Evolutionary conservation across 2,329 filamentous ascomycete species (phyloP), one percentile per base, ranked within the genome.

Genomic region (Beauveria caledonica): DNA sequence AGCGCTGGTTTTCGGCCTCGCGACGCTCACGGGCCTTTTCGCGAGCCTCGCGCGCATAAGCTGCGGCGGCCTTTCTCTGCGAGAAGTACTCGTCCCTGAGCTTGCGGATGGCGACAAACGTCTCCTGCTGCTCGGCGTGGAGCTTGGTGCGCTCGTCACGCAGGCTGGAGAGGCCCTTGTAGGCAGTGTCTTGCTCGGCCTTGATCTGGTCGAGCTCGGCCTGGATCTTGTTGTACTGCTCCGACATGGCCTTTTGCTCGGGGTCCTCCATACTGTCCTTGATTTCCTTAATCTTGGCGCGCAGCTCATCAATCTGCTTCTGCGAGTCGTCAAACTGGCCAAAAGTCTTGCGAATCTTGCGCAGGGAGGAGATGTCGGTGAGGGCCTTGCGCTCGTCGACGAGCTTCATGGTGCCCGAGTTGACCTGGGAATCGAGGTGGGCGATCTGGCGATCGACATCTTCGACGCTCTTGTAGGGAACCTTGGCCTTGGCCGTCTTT

Each of bases 351-450:
- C 90, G 90, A 70, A 89, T 84, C 80, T 95, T 96, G 75, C 89
- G 87, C 66, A 97, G 79, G 72, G 78, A 87, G 53, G 88, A 89
- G 68, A 96, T 87, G 69, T 97, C 91, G 55, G 83, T 78, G 21
- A 97, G 81, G 9, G 90, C 87, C 83, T 97, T 97, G 82, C 91
- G 95, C 84, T 97, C 94, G 68, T 99, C 94, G 11, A 97, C 94
- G 56, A 99, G 80, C 78, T 92, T 96, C 88, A 99, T 92, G 73
- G 84, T 88, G 65, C 93, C 93, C 40, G 86, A 84, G 73, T 96
- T 90, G 68, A 97, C 92, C 73, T 93, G 84, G 75, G 87, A 87
- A 66, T 96, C 90, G 58, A 97, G 85, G 57, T 81, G 80, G 62
- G 84, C 82, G 68, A 97, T 94, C 75, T 94, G 86, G 64, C 82